A percentile compares a stretch with the other conserved stretches of the same genome.
phyloP scores from a whole-genome alignment of 192 early-diverging fungal genomes.

The Tieghemiomyces parasiticus region DNA sequence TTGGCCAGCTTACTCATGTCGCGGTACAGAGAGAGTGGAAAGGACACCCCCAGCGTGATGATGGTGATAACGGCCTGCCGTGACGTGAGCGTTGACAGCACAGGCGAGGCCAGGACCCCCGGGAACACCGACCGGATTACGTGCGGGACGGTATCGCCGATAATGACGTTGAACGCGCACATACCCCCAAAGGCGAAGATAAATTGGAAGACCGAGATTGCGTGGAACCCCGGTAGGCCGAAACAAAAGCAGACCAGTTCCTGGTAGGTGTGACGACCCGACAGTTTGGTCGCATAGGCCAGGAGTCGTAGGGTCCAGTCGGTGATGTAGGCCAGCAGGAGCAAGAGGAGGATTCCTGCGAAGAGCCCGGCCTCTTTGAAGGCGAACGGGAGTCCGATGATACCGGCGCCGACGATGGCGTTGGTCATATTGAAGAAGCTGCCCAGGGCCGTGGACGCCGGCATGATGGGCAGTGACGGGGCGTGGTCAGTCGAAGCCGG shows the following conservation, averaged over 20 bases:
- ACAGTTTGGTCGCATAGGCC: constrained; percentile 56
- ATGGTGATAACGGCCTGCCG: constrained; percentile 61
- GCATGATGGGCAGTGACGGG: neutral
- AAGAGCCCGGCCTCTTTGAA: constrained; percentile 65
- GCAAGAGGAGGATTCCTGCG: constrained; percentile 31
- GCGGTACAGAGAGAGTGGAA: constrained; percentile 72
- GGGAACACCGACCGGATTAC: constrained; percentile 63
- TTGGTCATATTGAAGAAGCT: constrained; percentile 79
- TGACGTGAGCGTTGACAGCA: constrained; percentile 47
- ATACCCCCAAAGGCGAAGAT: constrained; percentile 87
- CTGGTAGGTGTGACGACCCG: constrained; percentile 67
- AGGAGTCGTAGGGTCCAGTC: constrained; percentile 71
- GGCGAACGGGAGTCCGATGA: constrained; percentile 70
- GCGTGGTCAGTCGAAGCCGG: neutral
- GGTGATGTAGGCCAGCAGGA: constrained; percentile 32
- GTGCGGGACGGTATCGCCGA: constrained; percentile 80
- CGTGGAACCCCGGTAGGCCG: constrained; percentile 55
- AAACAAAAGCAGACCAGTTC: constrained; percentile 71
- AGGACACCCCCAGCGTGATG: constrained; percentile 61
- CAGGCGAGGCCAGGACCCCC: constrained; percentile 24
- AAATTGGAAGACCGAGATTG: constrained; percentile 82
- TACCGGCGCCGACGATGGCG: constrained; percentile 86
- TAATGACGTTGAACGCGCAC: constrained; percentile 28
- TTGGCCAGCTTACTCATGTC: constrained; percentile 83
- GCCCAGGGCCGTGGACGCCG: constrained; percentile 12